phyloP scores from a whole-genome alignment of 179 eudicot genomes.

The Heliamphora pulchella region DNA sequence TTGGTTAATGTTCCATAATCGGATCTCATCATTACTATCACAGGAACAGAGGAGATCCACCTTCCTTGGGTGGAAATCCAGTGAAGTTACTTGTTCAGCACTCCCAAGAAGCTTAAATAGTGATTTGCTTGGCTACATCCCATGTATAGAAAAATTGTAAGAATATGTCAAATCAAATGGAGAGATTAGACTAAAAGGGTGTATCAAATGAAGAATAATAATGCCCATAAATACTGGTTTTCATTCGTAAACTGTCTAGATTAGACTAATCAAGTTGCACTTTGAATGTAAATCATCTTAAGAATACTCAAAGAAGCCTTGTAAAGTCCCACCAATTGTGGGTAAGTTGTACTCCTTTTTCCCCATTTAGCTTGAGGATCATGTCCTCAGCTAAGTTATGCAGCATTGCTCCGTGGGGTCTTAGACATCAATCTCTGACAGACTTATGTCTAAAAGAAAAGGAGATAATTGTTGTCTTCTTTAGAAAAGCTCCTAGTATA shows the following conservation, averaged over 20 bases:
- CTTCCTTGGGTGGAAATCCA: constrained; percentile 53
- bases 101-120: constrained; percentile 30
- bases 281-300: neutral
- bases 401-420: neutral
- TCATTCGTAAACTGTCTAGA: neutral
- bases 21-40: constrained; percentile 38
- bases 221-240: neutral
- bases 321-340: neutral
- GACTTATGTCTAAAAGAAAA: neutral
- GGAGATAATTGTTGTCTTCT: neutral
- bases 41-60: constrained; percentile 39
- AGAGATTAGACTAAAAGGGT: neutral
- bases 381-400: neutral
- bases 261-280: neutral
- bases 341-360: neutral
- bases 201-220: neutral
- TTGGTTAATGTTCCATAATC: constrained; percentile 33
- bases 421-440: neutral
- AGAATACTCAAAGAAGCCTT: neutral
- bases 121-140: constrained; percentile 37
- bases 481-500: neutral
- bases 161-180: neutral
- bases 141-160: neutral
- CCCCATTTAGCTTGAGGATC: neutral
- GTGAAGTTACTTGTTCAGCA: constrained; percentile 35